phyloP scores from a whole-genome alignment of 768 basidiomycete genomes.

The Russula ochroleuca region DNA sequence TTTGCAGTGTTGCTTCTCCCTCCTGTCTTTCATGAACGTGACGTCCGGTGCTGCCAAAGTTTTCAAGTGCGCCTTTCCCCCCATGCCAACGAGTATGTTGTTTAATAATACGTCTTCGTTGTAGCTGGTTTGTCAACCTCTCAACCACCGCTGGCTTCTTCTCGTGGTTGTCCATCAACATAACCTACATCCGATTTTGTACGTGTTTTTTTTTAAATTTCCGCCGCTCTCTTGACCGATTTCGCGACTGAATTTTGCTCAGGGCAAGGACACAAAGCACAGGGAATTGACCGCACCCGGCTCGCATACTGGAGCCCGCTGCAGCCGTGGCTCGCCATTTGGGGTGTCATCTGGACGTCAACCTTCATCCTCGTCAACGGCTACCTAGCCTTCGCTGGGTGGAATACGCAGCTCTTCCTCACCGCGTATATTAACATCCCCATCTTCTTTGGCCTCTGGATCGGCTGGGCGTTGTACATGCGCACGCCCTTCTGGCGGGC shows the following conservation, averaged over 20 bases:
- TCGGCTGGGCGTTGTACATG: slow-evolving; percentile 44
- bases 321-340: slow-evolving; percentile 66
- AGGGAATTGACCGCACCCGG: slow-evolving; percentile 57
- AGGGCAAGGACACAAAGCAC: slow-evolving; percentile 59
- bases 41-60: slow-evolving; percentile 52
- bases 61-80: slow-evolving; percentile 43
- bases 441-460: slow-evolving; percentile 44
- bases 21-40: slow-evolving; percentile 62
- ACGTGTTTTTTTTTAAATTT: slow-evolving; percentile 30
- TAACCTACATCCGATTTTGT: slow-evolving; percentile 73
- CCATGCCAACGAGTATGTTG: neutral
- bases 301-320: slow-evolving; percentile 59
- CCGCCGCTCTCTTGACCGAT: neutral
- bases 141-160: slow-evolving; percentile 65
- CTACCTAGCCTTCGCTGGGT: slow-evolving; percentile 59
- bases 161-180: slow-evolving; percentile 61
- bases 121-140: slow-evolving; percentile 66
- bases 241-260: slow-evolving; percentile 5
- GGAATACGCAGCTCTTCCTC: slow-evolving; percentile 51
- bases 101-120: neutral
- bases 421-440: slow-evolving; percentile 41
- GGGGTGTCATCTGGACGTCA: slow-evolving; percentile 62
- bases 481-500: slow-evolving; percentile 48
- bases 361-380: slow-evolving; percentile 58
- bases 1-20: slow-evolving; percentile 39